Evolutionary conservation across 352 stramenopile genomes (phyloP).

Genomic region (Globisporangium splendens): DNA sequence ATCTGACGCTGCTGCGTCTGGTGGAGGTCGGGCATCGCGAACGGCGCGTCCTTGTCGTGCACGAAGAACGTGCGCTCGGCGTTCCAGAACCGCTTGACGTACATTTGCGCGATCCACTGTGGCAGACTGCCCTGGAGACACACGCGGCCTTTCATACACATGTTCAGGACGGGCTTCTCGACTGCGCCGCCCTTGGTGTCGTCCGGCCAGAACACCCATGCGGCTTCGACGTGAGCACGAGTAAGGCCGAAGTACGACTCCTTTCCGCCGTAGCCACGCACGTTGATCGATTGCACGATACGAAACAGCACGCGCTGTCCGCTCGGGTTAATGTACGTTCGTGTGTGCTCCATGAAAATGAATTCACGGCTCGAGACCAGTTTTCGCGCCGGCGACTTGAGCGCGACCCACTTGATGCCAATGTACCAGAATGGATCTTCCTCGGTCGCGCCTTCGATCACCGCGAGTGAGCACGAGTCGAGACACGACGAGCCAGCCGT

Average conservation of each 20-base stretch:
- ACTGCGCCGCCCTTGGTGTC: neutral
- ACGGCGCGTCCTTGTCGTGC: conserved; percentile 9
- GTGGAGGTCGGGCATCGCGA: too few relatives aligned
- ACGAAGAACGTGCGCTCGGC: conserved; percentile 22
- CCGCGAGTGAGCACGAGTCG: conserved; percentile 60
- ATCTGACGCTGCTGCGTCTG: too few relatives aligned
- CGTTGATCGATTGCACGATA: conserved; percentile 59
- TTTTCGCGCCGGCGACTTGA: conserved; percentile 55
- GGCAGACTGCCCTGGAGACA: conserved; percentile 64
- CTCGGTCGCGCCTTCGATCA: conserved; percentile 52
- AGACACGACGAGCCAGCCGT: conserved; percentile 51
- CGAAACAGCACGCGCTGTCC: conserved; percentile 58
- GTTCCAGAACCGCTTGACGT: conserved; percentile 60
- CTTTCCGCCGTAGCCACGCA: conserved; percentile 55
- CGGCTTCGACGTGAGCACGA: conserved; percentile 50
- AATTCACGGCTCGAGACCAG: conserved; percentile 66
- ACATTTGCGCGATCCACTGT: conserved; percentile 48
- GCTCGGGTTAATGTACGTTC: conserved; percentile 39
- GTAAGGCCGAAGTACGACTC: conserved; percentile 69
- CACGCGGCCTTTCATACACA: conserved; percentile 53
- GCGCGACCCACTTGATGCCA: conserved; percentile 70
- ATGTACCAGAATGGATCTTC: conserved; percentile 77
- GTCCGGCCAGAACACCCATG: conserved; percentile 74
- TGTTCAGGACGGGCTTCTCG: conserved; percentile 34
- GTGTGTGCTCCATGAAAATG: conserved; percentile 64